Conservation (phyloP, 179 eudicot species). For the Actinidia arguta region DNA sequence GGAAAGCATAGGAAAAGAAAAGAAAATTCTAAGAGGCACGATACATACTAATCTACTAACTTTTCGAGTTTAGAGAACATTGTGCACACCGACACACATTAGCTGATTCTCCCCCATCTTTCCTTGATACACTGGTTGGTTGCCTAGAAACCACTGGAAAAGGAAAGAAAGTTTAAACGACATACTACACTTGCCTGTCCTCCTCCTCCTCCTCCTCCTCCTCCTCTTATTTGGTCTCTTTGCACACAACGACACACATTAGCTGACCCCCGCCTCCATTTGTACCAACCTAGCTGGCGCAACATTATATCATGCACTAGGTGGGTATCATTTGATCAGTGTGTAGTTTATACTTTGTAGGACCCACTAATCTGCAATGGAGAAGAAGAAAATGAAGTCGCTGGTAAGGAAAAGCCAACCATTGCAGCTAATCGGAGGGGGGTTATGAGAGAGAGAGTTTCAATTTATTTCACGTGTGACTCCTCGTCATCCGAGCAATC, state of each 20-base stretch:
- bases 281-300: background rate
- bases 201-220: background rate
- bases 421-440: background rate
- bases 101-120: background rate
- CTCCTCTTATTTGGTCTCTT: background rate
- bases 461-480: too few relatives aligned
- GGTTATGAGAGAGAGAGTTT: too few relatives aligned
- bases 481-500: too few relatives aligned
- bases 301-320: background rate
- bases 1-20: too few relatives aligned
- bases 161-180: background rate
- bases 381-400: background rate
- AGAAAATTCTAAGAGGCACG: too few relatives aligned
- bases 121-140: background rate
- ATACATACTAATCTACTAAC: too few relatives aligned
- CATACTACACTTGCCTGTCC: background rate
- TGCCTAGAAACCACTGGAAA: background rate
- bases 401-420: background rate
- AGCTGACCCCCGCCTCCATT: background rate
- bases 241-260: slow-evolving; percentile 8
- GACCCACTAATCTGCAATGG: background rate
- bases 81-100: too few relatives aligned
- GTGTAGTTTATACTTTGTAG: background rate
- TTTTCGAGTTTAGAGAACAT: too few relatives aligned
- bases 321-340: background rate